phyloP scores from a whole-genome alignment of 345 rosid genomes.

The Sisymbrium altissimum region DNA sequence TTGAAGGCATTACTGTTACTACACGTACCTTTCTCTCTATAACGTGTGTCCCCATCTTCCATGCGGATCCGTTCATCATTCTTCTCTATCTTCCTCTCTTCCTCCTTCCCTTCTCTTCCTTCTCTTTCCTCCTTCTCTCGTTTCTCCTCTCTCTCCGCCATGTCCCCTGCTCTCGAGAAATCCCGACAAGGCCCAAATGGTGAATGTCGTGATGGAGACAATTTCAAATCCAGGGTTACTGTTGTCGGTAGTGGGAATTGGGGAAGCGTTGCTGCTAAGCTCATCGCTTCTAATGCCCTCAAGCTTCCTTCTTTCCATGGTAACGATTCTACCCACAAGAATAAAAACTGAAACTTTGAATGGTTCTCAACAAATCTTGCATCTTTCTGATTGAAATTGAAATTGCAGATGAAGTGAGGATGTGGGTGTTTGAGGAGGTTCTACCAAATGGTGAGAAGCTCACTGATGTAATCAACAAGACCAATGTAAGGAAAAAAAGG shows the following conservation, averaged over 20 bases:
- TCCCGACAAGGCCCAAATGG: not conserved
- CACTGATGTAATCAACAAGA: constrained; percentile 75
- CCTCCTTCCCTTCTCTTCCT: not conserved
- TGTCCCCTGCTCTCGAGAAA: constrained; percentile 41
- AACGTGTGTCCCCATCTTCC: constrained; percentile 25
- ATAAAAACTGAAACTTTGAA: not conserved
- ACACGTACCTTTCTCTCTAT: constrained; percentile 7
- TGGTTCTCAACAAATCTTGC: not conserved
- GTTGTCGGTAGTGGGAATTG: constrained; percentile 96
- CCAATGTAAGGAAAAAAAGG: constrained; percentile 52
- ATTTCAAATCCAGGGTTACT: constrained; percentile 58
- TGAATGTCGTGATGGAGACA: not conserved
- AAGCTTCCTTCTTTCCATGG: constrained; percentile 76
- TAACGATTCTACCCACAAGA: not conserved
- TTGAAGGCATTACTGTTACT: constrained; percentile 1
- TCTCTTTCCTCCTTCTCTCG: not conserved
- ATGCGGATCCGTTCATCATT: constrained; percentile 26
- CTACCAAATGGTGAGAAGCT: constrained; percentile 89
- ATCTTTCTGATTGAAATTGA: not conserved
- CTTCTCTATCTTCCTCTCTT: constrained; percentile 26
- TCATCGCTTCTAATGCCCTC: constrained; percentile 86
- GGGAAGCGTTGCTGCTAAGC: constrained; percentile 98
- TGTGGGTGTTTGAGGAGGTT: constrained; percentile 96
- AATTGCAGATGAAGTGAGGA: constrained; percentile 91
- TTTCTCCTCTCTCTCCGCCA: constrained; percentile 25